phyloP scores from a whole-genome alignment of 257 asterid genomes.

The Solanum pennellii region DNA sequence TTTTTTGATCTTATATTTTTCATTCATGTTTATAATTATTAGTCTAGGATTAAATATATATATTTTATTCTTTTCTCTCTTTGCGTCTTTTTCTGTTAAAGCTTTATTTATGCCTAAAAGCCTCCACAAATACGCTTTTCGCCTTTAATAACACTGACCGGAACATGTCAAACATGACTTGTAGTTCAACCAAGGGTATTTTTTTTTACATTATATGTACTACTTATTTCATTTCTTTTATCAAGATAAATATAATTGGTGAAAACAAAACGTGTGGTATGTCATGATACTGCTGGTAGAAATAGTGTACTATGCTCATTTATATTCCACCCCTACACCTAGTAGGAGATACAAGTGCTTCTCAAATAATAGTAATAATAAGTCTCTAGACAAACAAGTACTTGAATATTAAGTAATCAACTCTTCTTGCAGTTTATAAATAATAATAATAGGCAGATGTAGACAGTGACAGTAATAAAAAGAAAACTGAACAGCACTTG shows the following conservation, averaged over 20 bases:
- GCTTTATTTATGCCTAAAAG: no score
- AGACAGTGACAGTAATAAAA: constrained; percentile 8
- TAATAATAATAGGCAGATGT: neutral
- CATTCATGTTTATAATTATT: no score
- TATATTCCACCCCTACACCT: constrained; percentile 16
- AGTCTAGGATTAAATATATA: no score
- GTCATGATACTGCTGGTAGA: constrained; percentile 21
- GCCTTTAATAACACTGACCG: no score
- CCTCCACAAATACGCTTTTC: no score
- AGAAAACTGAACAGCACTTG: constrained; percentile 9
- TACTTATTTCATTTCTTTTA: neutral
- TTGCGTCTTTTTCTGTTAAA: no score
- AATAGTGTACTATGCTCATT: neutral
- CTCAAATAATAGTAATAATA: neutral
- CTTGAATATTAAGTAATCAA: neutral
- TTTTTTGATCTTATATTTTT: no score
- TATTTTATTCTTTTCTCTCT: no score
- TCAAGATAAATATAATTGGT: neutral
- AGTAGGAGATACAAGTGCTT: neutral
- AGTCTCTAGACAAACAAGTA: neutral
- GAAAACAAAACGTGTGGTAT: constrained; percentile 1
- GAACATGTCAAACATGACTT: neutral
- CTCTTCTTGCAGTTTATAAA: neutral
- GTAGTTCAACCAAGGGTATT: neutral
- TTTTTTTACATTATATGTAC: neutral